phyloP scores from a whole-genome alignment of 2,329 filamentous ascomycete genomes.

The Aureobasidium sp. region DNA sequence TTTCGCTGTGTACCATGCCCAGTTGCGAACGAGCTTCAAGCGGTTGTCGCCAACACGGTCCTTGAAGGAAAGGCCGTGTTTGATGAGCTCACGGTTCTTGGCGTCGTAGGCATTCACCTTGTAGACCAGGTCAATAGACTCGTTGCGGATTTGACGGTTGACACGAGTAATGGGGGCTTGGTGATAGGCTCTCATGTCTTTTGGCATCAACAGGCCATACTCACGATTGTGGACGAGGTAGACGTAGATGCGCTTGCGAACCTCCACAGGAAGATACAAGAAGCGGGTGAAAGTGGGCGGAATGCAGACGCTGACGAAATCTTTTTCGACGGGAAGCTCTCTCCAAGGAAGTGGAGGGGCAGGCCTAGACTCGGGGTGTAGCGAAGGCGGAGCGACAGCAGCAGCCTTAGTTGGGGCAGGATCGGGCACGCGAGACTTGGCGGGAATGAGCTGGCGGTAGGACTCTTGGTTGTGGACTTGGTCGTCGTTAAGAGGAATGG shows the following conservation, averaged over 20 bases:
- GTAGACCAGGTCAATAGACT: background rate
- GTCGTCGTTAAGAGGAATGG: background rate
- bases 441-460: background rate
- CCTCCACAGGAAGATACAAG: background rate
- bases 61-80: background rate
- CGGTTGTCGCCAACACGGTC: background rate
- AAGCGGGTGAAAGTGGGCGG: background rate
- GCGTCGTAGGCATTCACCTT: background rate
- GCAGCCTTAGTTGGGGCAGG: background rate
- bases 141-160: background rate
- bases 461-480: background rate
- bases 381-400: background rate
- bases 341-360: background rate
- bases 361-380: background rate
- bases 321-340: background rate
- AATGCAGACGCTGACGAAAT: background rate
- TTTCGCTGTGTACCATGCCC: background rate
- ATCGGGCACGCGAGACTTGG: background rate
- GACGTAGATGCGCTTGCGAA: background rate
- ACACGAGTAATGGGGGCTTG: constrained; percentile 10
- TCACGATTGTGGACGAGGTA: background rate
- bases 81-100: constrained; percentile 1
- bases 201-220: background rate
- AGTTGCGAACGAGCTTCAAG: background rate
- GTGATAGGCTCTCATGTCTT: background rate